Evolutionary conservation across 2,329 filamentous ascomycete species (phyloP).

Genomic region (Aspergillus spinulosporus): DNA sequence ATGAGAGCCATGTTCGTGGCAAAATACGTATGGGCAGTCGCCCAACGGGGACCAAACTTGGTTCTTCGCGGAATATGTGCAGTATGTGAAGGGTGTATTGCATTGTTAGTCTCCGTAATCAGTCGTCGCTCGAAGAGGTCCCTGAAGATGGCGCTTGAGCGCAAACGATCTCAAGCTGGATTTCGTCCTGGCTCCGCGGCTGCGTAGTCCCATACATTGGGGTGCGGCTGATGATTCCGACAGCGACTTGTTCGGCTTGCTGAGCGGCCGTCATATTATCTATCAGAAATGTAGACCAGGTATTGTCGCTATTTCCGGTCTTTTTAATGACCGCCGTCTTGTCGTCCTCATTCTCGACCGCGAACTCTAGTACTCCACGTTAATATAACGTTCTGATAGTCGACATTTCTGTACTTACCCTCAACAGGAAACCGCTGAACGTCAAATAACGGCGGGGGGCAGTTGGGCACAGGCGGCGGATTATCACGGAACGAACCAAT

Average conservation of each 20-base stretch:
- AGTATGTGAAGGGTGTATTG: neutral
- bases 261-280: constrained; percentile 34
- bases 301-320: constrained; percentile 29
- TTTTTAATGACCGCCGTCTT: constrained; percentile 30
- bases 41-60: neutral
- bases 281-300: constrained; percentile 42
- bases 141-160: constrained; percentile 36
- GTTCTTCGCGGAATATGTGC: neutral
- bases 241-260: constrained; percentile 39
- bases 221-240: constrained; percentile 38
- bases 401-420: constrained; percentile 26
- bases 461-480: constrained; percentile 27
- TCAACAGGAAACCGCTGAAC: constrained; percentile 35
- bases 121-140: constrained; percentile 18
- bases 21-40: neutral
- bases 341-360: constrained; percentile 30
- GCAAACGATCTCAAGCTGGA: constrained; percentile 40
- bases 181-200: constrained; percentile 29
- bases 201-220: constrained; percentile 31
- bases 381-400: constrained; percentile 3
- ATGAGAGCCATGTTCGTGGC: neutral
- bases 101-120: neutral
- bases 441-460: constrained; percentile 35
- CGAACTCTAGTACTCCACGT: constrained; percentile 30
- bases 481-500: constrained; percentile 30